Evolutionary conservation across 2,329 filamentous ascomycete species (phyloP).

Genomic region (Sporothrix protearum): DNA sequence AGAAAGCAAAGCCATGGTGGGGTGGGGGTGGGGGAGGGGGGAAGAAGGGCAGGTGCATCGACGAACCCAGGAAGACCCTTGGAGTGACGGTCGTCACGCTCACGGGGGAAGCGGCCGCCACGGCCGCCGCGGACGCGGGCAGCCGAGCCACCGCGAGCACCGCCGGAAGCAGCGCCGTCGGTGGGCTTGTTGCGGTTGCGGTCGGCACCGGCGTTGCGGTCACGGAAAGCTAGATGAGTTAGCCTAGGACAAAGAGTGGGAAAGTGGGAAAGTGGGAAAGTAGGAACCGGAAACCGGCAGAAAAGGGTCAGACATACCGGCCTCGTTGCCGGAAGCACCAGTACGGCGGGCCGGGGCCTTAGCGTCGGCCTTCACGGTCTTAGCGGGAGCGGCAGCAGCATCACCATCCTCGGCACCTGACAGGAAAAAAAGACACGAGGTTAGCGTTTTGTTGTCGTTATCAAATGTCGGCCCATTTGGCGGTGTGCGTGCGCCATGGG

Average conservation of each 20-base stretch:
- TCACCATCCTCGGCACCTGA: conserved; percentile 63
- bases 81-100: conserved; percentile 56
- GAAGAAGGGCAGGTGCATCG: no score
- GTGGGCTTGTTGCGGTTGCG: conserved; percentile 79
- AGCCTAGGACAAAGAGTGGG: neutral
- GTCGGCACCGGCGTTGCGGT: conserved; percentile 74
- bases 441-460: conserved; percentile 3
- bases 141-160: conserved; percentile 59
- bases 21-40: no score
- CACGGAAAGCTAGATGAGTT: conserved; percentile 69
- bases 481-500: neutral
- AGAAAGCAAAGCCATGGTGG: neutral
- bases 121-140: conserved; percentile 61
- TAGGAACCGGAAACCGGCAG: no score
- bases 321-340: conserved; percentile 72
- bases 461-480: neutral
- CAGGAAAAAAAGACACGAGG: conserved; percentile 21
- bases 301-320: conserved; percentile 58
- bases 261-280: neutral
- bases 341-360: conserved; percentile 61
- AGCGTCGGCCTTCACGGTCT: conserved; percentile 72
- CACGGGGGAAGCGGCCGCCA: conserved; percentile 51
- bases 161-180: conserved; percentile 59
- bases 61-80: conserved; percentile 48
- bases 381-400: conserved; percentile 76